Percentiles rank a stretch among this genome's conserved stretches.
Conservation (phyloP, 768 basidiomycete species). For the Imleria badia region DNA sequence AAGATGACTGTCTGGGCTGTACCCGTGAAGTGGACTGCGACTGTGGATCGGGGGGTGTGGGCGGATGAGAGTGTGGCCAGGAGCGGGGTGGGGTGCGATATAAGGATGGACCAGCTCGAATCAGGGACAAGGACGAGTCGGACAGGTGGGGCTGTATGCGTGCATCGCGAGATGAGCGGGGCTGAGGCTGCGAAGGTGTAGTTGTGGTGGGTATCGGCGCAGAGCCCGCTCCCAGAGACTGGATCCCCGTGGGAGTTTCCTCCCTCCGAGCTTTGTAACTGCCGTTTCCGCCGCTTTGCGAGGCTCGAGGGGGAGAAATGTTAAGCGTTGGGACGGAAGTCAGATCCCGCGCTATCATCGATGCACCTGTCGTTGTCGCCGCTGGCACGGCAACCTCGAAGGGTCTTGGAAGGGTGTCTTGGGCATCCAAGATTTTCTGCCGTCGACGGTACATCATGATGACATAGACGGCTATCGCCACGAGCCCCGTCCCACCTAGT, state of each 20-base stretch:
- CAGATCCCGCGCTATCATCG: not conserved
- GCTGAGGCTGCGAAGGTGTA: not conserved
- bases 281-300: not conserved
- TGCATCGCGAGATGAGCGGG: not conserved
- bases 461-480: slow-evolving; percentile 11
- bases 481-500: slow-evolving; percentile 19
- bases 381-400: slow-evolving; percentile 17
- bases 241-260: not conserved
- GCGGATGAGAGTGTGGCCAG: not conserved
- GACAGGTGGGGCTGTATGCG: not conserved
- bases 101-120: not conserved
- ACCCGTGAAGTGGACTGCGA: not conserved
- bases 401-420: slow-evolving; percentile 29
- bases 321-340: not conserved
- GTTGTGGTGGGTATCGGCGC: not conserved
- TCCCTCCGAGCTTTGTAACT: not conserved
- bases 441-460: slow-evolving; percentile 20
- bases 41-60: not conserved
- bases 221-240: not conserved
- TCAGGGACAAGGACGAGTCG: not conserved
- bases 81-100: not conserved
- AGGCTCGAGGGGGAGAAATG: slow-evolving; percentile 1
- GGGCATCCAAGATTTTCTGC: slow-evolving; percentile 11
- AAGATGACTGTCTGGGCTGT: not conserved
- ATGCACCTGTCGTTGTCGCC: not conserved